Base-by-base conservation (phyloP, 352 stramenopile genomes). In the Pythium periplocum region DNA sequence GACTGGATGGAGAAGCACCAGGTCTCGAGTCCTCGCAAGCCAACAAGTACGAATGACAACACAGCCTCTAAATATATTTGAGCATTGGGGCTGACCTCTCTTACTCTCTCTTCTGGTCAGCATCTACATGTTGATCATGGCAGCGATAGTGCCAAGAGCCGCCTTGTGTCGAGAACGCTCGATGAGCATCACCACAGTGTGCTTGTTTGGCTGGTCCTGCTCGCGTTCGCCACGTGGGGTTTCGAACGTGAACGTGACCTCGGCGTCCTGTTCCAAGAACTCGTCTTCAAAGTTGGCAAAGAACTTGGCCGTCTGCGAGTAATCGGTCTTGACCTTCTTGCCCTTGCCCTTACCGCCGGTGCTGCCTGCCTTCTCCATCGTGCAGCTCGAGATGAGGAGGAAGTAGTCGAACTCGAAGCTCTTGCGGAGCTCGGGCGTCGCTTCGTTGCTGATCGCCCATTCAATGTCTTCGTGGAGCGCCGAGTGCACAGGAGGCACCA, bases 241-340 rank as follows among this genome's bases (percentile, higher is more conserved):
- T 48, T 92, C 78, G 51, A 94, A 89, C 10, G 78, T 61, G 58
- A 89, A 94, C 39, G 47, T 49, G 17, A 92, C 32, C 46, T 89
- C 71, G 9, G 79, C 84, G 35, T 90, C 74, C 45, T 79, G 65
- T 63, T 92, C 79, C 8, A 92, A 59, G 60, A 94, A 94, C 57
- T 94, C 84, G 57, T 94, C 84, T 53, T 94, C 84, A 60, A 94
- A 94, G 65, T 94, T 91, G 64, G 77, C 61, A 56, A 86, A 94
- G 53, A 87, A 76, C 75, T 87, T 91, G 50, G 66, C 69, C 11
- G 59, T 83, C 57, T 85, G 68, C 34, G 74, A 75, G 62, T 88
- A 83, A 48, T 76, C 47, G 17, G 64, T 86, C 68, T 92, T 91
- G 55, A 68, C 66, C 66, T 91, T 92, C 65, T 90, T 91, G 47